These are phyloP conservation scores for Dothidotthia symphoricarpi DNA, from an alignment of 2,329 filamentous ascomycete species.

Conservation along the genomic window DNA sequence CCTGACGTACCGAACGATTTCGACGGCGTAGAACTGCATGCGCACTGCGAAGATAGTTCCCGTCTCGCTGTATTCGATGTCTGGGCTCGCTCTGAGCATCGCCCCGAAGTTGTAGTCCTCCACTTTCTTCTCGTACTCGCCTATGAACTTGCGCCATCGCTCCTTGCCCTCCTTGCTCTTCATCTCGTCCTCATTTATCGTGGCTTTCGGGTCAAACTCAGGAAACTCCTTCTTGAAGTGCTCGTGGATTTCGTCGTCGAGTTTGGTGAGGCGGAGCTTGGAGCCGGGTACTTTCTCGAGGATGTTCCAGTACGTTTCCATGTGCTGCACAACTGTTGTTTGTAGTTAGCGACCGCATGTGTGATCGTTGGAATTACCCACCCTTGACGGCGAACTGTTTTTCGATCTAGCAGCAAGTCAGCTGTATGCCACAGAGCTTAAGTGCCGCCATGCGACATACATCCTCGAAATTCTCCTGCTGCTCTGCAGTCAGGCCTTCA, in stretches of 20 bases:
- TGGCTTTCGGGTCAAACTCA: constrained; percentile 79
- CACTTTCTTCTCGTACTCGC: constrained; percentile 88
- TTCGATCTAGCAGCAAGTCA: constrained; percentile 68
- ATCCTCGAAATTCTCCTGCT: constrained; percentile 69
- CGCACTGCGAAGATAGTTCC: constrained; percentile 85
- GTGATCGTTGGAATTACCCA: constrained; percentile 37
- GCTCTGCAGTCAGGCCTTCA: constrained; percentile 48
- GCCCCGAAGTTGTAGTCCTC: constrained; percentile 98
- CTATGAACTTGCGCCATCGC: constrained; percentile 91
- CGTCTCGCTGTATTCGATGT: constrained; percentile 80
- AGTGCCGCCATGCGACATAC: constrained; percentile 45
- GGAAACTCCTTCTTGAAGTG: constrained; percentile 87
- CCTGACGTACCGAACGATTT: constrained; percentile 63
- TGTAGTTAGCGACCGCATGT: constrained; percentile 25
- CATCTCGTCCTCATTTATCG: constrained; percentile 89
- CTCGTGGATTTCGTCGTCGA: constrained; percentile 91
- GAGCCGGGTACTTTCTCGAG: constrained; percentile 88
- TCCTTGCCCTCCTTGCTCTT: constrained; percentile 97
- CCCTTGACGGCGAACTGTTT: constrained; percentile 99
- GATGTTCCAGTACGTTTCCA: constrained; percentile 95
- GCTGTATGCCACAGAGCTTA: constrained; percentile 11
- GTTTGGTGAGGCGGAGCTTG: constrained; percentile 83
- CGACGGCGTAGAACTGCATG: constrained; percentile 82
- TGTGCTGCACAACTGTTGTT: constrained; percentile 76
- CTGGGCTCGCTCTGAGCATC: constrained; percentile 76